Conservation (phyloP, 768 basidiomycete species). For the Rickenella mellea region DNA sequence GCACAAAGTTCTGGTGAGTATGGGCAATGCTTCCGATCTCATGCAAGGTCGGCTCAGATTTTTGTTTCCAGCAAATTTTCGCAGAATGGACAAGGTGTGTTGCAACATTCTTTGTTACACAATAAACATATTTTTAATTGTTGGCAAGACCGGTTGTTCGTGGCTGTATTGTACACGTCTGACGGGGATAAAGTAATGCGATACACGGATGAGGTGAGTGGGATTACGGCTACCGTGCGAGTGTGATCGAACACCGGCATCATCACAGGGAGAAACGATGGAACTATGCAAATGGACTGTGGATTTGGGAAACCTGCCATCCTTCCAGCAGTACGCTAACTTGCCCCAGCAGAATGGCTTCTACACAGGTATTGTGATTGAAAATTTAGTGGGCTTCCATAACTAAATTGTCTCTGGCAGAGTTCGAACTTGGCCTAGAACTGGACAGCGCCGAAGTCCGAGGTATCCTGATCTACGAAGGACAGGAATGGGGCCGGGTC, state of each 20-base stretch:
- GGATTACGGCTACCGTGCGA: neutral
- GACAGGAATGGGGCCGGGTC: constrained; percentile 73
- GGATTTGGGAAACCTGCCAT: constrained; percentile 67
- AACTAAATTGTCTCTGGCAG: constrained; percentile 23
- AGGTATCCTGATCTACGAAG: constrained; percentile 65
- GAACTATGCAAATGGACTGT: constrained; percentile 87
- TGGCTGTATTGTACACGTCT: constrained; percentile 75
- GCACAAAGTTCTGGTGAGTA: constrained; percentile 73
- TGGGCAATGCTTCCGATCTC: neutral
- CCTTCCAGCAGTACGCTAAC: constrained; percentile 65
- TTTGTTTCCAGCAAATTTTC: constrained; percentile 55
- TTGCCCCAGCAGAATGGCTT: constrained; percentile 52
- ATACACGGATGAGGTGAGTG: constrained; percentile 66
- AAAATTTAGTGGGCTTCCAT: neutral
- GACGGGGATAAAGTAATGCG: constrained; percentile 69
- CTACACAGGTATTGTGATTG: constrained; percentile 54
- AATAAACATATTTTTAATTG: constrained; percentile 3
- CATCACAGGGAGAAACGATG: constrained; percentile 46
- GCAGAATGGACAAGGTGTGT: constrained; percentile 40
- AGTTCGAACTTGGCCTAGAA: constrained; percentile 79
- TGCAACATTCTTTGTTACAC: neutral
- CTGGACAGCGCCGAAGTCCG: constrained; percentile 83
- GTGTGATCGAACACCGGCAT: constrained; percentile 1
- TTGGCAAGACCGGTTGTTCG: constrained; percentile 59
- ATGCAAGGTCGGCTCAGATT: constrained; percentile 6